phyloP scores from a whole-genome alignment of 441 rosid species.

The Erodium chrysanthum region DNA sequence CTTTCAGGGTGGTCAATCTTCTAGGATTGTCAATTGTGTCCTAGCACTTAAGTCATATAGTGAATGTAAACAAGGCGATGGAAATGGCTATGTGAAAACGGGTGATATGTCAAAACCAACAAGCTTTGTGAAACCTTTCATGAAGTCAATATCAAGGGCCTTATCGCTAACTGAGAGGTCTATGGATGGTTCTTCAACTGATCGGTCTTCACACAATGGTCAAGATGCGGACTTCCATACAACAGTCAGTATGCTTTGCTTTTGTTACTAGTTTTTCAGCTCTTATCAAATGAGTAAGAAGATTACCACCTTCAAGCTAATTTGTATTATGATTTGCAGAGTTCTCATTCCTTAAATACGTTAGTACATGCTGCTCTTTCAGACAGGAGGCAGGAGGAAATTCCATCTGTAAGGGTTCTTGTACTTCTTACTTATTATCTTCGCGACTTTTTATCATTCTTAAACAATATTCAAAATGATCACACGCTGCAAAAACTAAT shows the following conservation, averaged over 20 bases:
- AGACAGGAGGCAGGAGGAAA: constrained; percentile 63
- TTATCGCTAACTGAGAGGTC: constrained; percentile 27
- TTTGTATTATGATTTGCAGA: constrained; percentile 33
- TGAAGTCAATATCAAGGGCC: constrained; percentile 30
- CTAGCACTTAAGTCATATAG: constrained; percentile 51
- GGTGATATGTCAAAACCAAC: constrained; percentile 22
- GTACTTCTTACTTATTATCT: constrained; percentile 3
- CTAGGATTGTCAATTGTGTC: constrained; percentile 50
- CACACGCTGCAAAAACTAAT: neutral
- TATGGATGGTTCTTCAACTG: constrained; percentile 16
- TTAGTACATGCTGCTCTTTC: constrained; percentile 57
- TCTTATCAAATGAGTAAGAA: neutral
- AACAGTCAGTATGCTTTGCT: neutral
- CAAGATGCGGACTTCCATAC: neutral
- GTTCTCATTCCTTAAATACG: constrained; percentile 36
- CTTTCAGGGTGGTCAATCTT: constrained; percentile 52
- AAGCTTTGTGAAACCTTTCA: constrained; percentile 35
- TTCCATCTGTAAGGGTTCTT: constrained; percentile 52
- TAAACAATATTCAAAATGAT: neutral
- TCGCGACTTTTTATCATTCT: neutral
- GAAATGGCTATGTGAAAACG: neutral
- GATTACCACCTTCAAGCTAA: neutral
- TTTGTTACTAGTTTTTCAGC: neutral
- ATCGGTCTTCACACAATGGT: neutral
- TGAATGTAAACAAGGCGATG: constrained; percentile 21